A percentile compares a stretch with the other conserved stretches of the same genome.
Evolutionary conservation across 768 basidiomycete species (phyloP).

Genomic region (Hericium alpestre): DNA sequence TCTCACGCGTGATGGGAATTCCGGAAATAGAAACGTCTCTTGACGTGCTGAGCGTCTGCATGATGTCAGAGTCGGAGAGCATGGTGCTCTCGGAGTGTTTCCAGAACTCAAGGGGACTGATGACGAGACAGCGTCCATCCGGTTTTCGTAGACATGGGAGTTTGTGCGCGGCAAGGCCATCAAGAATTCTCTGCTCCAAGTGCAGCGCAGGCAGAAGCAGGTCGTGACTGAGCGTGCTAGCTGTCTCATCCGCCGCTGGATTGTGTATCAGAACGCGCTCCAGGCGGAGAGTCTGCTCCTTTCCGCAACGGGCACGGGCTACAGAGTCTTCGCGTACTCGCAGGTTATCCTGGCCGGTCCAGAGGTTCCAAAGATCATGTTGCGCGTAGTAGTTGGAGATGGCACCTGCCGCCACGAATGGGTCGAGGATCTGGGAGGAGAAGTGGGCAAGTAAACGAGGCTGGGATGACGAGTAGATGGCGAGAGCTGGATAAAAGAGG

Average conservation of each 20-base stretch:
- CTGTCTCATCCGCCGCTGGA: conserved; percentile 28
- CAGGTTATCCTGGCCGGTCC: conserved; percentile 55
- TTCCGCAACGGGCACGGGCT: conserved; percentile 59
- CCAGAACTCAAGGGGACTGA: conserved; percentile 75
- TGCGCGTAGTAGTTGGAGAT: conserved; percentile 44
- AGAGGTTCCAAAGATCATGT: conserved; percentile 59
- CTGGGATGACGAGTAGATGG: conserved; percentile 69
- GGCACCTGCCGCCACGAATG: conserved; percentile 43
- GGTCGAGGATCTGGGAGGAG: conserved; percentile 49
- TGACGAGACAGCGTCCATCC: conserved; percentile 50
- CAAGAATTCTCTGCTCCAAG: conserved; percentile 49
- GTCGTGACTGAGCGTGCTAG: conserved; percentile 47
- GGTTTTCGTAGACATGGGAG: conserved; percentile 44
- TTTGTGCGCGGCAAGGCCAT: conserved; percentile 28
- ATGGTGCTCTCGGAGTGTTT: conserved; percentile 46
- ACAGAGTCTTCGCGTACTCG: conserved; percentile 61
- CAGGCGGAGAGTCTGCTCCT: conserved; percentile 59
- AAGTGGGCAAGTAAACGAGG: conserved; percentile 45
- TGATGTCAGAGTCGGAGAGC: conserved; percentile 41
- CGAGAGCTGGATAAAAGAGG: conserved; percentile 83
- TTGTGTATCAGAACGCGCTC: conserved; percentile 70
- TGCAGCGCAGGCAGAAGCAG: conserved; percentile 55
- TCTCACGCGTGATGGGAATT: conserved; percentile 55
- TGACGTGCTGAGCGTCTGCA: conserved; percentile 43
- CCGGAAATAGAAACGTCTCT: conserved; percentile 51